Evolutionary conservation across 352 stramenopile genomes (phyloP).

Genomic region (Phytophthora pisi): DNA sequence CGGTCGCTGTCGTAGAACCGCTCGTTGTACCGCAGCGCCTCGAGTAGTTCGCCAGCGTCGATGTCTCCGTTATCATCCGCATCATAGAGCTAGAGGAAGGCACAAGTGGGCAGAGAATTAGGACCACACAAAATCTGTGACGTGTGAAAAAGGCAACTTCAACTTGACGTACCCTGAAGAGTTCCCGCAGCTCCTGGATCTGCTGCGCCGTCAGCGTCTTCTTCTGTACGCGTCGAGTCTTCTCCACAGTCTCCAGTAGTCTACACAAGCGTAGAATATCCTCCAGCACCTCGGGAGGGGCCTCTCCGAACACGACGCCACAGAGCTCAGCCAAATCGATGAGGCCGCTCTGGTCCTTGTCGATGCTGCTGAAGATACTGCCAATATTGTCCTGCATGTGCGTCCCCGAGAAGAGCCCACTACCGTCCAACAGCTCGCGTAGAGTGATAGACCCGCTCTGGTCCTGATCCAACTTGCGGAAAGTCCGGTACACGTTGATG

Average conservation of each 20-base stretch:
- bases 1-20: constrained; percentile 67
- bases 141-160: constrained; percentile 36
- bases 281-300: constrained; percentile 39
- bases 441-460: constrained; percentile 71
- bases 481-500: constrained; percentile 75
- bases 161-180: constrained; percentile 56
- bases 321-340: constrained; percentile 76
- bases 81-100: constrained; percentile 56
- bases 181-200: constrained; percentile 59
- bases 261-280: constrained; percentile 66
- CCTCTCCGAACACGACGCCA: constrained; percentile 62
- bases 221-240: constrained; percentile 53
- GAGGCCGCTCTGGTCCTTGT: constrained; percentile 75
- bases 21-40: constrained; percentile 71
- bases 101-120: background rate
- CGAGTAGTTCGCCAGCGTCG: constrained; percentile 71
- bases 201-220: constrained; percentile 62
- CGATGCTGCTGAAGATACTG: constrained; percentile 81
- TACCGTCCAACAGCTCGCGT: constrained; percentile 61
- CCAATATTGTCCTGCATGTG: constrained; percentile 74
- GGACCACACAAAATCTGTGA: constrained; percentile 20
- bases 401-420: constrained; percentile 61
- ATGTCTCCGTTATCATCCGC: constrained; percentile 71
- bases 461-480: constrained; percentile 75
- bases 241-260: constrained; percentile 60